Evolutionary conservation across 805 yeast species (phyloP), one percentile per base, ranked within the genome.

Genomic region (Teunomyces cretensis): DNA sequence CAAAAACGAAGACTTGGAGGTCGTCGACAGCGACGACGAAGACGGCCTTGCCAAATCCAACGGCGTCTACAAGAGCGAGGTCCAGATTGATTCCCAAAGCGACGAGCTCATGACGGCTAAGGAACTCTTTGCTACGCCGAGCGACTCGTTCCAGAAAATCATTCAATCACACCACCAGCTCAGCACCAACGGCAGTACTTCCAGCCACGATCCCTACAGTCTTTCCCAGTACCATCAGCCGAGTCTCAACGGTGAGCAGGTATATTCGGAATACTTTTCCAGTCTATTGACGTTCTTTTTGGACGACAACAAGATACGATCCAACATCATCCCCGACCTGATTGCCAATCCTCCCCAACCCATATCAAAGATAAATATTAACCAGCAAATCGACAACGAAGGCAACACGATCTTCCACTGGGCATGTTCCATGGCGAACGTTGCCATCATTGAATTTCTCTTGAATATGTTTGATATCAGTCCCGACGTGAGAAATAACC

Each of bases 341-440:
- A 58, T 83, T 22, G 61, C 72, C 26, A 65, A 72, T 42, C 86
- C 87, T 5, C 91, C 92, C 1, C 66, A 70, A 30, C 76, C 77
- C 7, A 46, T 68, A 2, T 50, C 58, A n/a, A 79, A 80, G 54
- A 80, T 88, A 30, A 78, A 81, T 47, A 73, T 91, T 41, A 94
- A 89, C 57, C 88, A 89, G 28, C 84, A 97, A 1, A 87, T 95
- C 37, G 99, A 95, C 65, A 95, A 88, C 54, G 81, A 85, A 46
- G 97, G 98, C 0, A 94, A 94, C 60, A 86, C 96, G 0, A 89
- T 96, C 0, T 74, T 94, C 46, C 99, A 94, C 65, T 88, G 98
- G 95, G 95, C 97, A 3, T 83, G 97, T 12, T 88, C 97, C 0
- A 75, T 94, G 62, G 98, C 96, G 0, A 81, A 88, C 46, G 66